These are phyloP conservation scores for Solanum sparsipilum DNA, from an alignment of 257 asterid species.

Conservation along the genomic window DNA sequence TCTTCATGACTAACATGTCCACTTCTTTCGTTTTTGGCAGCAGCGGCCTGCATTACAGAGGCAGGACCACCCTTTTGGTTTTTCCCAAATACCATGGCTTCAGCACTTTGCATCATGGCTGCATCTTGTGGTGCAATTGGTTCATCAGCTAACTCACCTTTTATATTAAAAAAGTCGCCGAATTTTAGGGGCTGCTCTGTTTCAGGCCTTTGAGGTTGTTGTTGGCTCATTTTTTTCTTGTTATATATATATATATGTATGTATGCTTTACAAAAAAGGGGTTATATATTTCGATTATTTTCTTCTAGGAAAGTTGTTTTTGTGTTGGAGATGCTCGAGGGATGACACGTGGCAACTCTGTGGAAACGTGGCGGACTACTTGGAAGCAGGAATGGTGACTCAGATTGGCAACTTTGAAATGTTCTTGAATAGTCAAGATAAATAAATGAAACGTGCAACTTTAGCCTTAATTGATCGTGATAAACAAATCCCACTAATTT, in stretches of 20 bases:
- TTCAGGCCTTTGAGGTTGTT: slow-evolving; percentile 22
- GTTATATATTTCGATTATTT: not conserved
- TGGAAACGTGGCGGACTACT: not conserved
- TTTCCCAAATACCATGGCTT: slow-evolving; percentile 30
- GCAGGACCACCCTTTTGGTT: slow-evolving; percentile 53
- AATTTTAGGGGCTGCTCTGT: slow-evolving; percentile 31
- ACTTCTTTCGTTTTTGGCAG: slow-evolving; percentile 36
- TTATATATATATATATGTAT: not conserved
- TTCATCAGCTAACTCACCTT: slow-evolving; percentile 44
- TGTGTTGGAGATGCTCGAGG: not conserved
- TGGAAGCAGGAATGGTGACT: not conserved
- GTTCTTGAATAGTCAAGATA: not conserved
- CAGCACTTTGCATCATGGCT: slow-evolving; percentile 65
- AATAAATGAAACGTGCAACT: not conserved
- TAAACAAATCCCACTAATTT: too few relatives aligned
- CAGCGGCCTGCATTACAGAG: slow-evolving; percentile 54
- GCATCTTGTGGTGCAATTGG: slow-evolving; percentile 58
- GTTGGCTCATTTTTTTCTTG: slow-evolving; percentile 33
- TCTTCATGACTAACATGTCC: slow-evolving; percentile 38
- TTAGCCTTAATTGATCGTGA: not conserved
- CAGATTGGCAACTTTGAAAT: not conserved
- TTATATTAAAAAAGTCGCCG: slow-evolving; percentile 42
- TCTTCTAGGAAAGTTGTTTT: not conserved
- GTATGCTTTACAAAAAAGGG: too few relatives aligned
- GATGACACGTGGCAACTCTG: not conserved